Conservation (phyloP, 768 basidiomycete genomes). For the Rhizopogon vulgaris region DNA sequence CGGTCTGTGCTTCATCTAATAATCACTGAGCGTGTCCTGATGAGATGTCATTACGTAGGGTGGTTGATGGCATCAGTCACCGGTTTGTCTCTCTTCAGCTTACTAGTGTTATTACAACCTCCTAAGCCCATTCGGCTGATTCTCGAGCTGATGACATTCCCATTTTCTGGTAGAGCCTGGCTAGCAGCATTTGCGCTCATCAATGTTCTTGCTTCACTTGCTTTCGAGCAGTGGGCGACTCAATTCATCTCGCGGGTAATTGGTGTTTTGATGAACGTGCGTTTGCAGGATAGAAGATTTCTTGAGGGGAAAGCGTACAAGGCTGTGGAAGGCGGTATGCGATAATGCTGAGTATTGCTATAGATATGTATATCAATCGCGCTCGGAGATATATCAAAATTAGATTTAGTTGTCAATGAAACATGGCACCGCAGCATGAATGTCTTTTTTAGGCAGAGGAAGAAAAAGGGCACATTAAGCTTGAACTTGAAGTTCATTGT, state of each 20-base stretch:
- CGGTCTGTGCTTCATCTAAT: conserved; percentile 40
- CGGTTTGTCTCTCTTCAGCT: conserved; percentile 63
- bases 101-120: conserved; percentile 71
- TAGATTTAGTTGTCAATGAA: background rate
- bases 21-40: background rate
- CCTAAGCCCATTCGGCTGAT: conserved; percentile 50
- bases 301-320: conserved; percentile 80
- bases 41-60: conserved; percentile 33
- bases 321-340: conserved; percentile 70
- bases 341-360: conserved; percentile 11
- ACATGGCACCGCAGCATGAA: background rate
- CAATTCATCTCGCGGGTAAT: conserved; percentile 48
- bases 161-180: conserved; percentile 57
- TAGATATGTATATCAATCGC: background rate
- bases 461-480: background rate
- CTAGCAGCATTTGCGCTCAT: conserved; percentile 60
- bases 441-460: background rate
- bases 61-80: conserved; percentile 78
- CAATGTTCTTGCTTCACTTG: conserved; percentile 68
- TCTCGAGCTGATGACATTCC: conserved; percentile 74
- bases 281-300: conserved; percentile 38
- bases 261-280: conserved; percentile 39
- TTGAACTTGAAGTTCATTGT: background rate
- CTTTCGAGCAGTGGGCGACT: conserved; percentile 76
- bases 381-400: background rate